Conservation (phyloP, 768 basidiomycete species). For the Sporobolomyces pararoseus region DNA sequence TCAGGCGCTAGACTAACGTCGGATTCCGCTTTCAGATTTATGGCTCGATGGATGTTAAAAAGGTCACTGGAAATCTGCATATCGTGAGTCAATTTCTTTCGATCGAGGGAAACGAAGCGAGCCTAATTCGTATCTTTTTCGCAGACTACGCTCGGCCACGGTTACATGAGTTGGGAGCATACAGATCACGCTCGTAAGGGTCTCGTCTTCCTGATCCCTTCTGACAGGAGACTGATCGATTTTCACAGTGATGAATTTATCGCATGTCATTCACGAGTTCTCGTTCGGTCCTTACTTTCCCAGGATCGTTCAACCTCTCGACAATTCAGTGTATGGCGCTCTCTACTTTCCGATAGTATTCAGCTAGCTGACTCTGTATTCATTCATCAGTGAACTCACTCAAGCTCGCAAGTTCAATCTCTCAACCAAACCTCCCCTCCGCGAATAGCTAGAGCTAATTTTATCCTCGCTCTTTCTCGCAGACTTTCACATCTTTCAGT, state of each 20-base stretch:
- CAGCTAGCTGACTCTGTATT: background rate
- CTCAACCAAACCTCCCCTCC: background rate
- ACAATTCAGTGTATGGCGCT: constrained; percentile 72
- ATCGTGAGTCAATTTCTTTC: constrained; percentile 50
- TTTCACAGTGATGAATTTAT: constrained; percentile 81
- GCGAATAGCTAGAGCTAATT: background rate
- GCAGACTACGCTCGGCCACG: constrained; percentile 82
- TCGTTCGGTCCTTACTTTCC: constrained; percentile 96
- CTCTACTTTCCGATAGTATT: constrained; percentile 61
- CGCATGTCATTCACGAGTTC: constrained; percentile 93
- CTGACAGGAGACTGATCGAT: background rate
- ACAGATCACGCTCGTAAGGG: constrained; percentile 76
- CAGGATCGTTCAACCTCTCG: constrained; percentile 88
- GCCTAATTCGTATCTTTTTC: background rate
- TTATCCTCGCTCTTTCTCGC: background rate
- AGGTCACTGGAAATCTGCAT: constrained; percentile 90
- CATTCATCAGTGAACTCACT: constrained; percentile 40
- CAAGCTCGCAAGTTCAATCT: constrained; percentile 32
- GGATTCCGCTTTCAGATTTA: constrained; percentile 54
- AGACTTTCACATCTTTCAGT: constrained; percentile 61
- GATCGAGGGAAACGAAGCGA: background rate
- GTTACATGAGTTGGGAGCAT: constrained; percentile 80
- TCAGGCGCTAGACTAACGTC: background rate
- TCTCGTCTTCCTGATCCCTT: background rate
- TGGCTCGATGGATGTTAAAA: constrained; percentile 76